These are phyloP conservation scores for Penicillium sp. DNA, from an alignment of 2,329 filamentous ascomycete species.

Conservation along the genomic window DNA sequence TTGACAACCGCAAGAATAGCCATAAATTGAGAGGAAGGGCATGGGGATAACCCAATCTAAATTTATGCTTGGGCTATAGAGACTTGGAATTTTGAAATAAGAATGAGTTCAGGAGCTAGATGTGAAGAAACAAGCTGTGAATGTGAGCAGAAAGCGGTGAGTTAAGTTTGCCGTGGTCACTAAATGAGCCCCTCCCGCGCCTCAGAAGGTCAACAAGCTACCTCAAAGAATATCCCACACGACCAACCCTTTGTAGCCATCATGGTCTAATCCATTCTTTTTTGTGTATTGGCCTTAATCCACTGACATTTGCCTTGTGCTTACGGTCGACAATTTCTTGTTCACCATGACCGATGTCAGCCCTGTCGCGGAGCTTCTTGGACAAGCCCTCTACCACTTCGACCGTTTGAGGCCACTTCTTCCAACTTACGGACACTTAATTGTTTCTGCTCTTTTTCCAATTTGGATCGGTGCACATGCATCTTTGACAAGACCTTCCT, in stretches of 20 bases:
- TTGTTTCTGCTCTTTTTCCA: constrained; percentile 70
- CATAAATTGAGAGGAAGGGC: not conserved
- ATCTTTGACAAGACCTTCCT: constrained; percentile 78
- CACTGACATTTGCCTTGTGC: not conserved
- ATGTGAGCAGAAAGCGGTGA: not conserved
- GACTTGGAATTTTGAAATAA: not conserved
- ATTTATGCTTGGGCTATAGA: not conserved
- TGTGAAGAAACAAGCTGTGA: no score
- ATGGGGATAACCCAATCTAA: not conserved
- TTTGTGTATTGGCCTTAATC: not conserved
- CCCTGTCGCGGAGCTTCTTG: constrained; percentile 40
- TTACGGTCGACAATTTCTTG: not conserved
- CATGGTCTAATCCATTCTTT: constrained; percentile 16
- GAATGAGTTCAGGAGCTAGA: no score
- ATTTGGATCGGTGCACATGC: constrained; percentile 84
- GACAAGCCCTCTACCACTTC: constrained; percentile 46
- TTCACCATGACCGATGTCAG: constrained; percentile 35
- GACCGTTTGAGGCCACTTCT: constrained; percentile 46
- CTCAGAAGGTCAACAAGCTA: constrained; percentile 13
- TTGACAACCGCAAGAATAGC: not conserved
- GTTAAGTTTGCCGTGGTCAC: not conserved
- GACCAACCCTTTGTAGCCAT: constrained; percentile 1
- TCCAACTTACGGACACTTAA: constrained; percentile 60
- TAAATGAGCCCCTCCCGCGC: not conserved
- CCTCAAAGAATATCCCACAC: constrained; percentile 9